Conservation (phyloP, 148 eudicot genomes). For the Rhododendron simsii region DNA sequence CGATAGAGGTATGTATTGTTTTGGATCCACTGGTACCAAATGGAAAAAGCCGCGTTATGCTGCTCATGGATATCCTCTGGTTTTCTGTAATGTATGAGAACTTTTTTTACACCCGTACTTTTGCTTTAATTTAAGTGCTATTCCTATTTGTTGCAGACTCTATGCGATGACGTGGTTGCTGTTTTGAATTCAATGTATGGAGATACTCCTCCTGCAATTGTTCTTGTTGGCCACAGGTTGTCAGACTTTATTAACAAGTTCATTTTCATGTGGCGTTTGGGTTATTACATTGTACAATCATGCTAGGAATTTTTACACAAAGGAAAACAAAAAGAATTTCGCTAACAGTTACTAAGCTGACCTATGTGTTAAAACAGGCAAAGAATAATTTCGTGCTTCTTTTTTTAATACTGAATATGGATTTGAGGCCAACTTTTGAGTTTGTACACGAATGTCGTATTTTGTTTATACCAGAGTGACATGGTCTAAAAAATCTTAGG, state of each 20-base stretch:
- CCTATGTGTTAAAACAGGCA: background rate
- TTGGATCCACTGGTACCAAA: background rate
- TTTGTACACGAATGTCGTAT: background rate
- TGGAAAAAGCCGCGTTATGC: background rate
- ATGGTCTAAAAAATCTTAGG: background rate
- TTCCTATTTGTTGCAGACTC: slow-evolving; percentile 48
- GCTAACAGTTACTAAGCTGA: background rate
- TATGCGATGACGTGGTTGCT: slow-evolving; percentile 72
- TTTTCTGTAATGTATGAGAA: background rate
- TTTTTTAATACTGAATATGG: background rate
- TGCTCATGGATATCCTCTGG: background rate
- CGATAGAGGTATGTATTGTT: slow-evolving; percentile 61
- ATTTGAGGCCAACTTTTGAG: background rate
- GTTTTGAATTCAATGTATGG: slow-evolving; percentile 85
- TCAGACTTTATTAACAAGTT: background rate
- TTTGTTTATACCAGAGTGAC: background rate
- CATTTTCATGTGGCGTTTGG: background rate
- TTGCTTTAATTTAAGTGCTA: slow-evolving; percentile 8
- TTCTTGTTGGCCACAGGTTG: slow-evolving; percentile 96
- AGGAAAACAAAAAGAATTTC: background rate
- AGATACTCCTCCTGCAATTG: slow-evolving; percentile 89
- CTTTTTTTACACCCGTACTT: background rate
- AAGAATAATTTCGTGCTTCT: background rate
- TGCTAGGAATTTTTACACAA: background rate
- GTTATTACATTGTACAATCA: background rate